Evolutionary conservation across 1,284 basidiomycete genomes (phyloP).

Genomic region (Cryptococcus sp.): DNA sequence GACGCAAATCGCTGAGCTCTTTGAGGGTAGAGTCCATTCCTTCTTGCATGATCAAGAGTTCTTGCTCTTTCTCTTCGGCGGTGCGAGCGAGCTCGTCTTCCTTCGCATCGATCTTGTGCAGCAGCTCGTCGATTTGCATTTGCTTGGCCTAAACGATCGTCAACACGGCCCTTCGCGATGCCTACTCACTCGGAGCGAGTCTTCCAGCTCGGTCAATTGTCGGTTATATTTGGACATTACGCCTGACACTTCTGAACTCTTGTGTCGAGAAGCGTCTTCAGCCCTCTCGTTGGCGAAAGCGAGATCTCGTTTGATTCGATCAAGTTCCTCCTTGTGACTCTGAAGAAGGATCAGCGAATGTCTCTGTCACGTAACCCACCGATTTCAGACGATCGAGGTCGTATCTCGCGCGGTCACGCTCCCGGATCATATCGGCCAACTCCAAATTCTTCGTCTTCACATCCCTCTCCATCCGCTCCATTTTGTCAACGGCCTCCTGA

Average conservation of each 20-base stretch:
- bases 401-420: conserved; percentile 93
- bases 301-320: conserved; percentile 88
- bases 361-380: conserved; percentile 40
- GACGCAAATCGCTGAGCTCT: conserved; percentile 81
- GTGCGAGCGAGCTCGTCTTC: conserved; percentile 74
- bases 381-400: conserved; percentile 95
- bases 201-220: conserved; percentile 92
- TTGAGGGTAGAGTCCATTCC: conserved; percentile 93
- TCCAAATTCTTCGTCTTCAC: conserved; percentile 98
- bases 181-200: conserved; percentile 75
- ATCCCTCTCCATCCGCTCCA: conserved; percentile 99
- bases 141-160: conserved; percentile 71
- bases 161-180: conserved; percentile 11
- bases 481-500: conserved; percentile 97
- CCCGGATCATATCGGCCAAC: conserved; percentile 97
- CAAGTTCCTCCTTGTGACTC: conserved; percentile 93
- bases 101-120: conserved; percentile 74
- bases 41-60: conserved; percentile 93
- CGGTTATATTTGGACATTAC: conserved; percentile 94
- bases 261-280: conserved; percentile 87
- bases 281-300: conserved; percentile 97
- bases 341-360: conserved; percentile 24
- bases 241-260: conserved; percentile 87
- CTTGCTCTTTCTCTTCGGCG: conserved; percentile 94
- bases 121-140: conserved; percentile 88